Conservation (phyloP, 2,329 filamentous ascomycete species). For the Mycosphaerella sp. region DNA sequence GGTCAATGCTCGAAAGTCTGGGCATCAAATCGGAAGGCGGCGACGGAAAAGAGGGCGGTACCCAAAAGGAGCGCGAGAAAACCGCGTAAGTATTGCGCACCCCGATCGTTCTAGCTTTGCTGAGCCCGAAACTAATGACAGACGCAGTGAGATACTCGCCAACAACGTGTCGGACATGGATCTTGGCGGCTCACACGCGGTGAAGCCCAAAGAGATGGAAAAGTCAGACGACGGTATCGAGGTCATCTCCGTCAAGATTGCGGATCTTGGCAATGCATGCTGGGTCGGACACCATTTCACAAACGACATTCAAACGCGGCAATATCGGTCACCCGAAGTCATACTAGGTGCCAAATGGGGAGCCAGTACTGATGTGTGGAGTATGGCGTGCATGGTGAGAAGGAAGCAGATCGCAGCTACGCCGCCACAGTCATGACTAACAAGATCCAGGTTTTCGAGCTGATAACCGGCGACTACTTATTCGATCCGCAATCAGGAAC, state of each 20-base stretch:
- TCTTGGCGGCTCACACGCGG: constrained; percentile 64
- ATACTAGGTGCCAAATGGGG: constrained; percentile 97
- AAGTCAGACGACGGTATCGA: constrained; percentile 56
- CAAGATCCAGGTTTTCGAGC: constrained; percentile 73
- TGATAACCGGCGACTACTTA: constrained; percentile 96
- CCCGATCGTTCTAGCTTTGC: constrained; percentile 12
- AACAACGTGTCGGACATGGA: constrained; percentile 94
- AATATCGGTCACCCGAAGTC: constrained; percentile 95
- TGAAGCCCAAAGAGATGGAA: constrained; percentile 53
- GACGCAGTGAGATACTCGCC: constrained; percentile 64
- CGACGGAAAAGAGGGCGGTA: constrained; percentile 35
- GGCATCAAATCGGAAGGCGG: constrained; percentile 42
- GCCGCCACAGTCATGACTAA: constrained; percentile 4
- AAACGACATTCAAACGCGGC: constrained; percentile 96
- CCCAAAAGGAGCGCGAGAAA: constrained; percentile 80
- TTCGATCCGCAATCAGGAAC: constrained; percentile 98
- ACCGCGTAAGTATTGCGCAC: constrained; percentile 66
- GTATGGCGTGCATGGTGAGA: constrained; percentile 96
- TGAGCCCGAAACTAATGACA: constrained; percentile 27
- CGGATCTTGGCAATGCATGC: constrained; percentile 94
- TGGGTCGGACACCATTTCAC: constrained; percentile 99
- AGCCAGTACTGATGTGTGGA: constrained; percentile 99
- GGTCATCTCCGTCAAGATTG: constrained; percentile 97
- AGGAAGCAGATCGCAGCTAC: neutral
- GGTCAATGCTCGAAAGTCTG: constrained; percentile 56